These are phyloP conservation scores for Durusdinium trenchii DNA, from an alignment of 73 alveolate genomes.

Conservation along the genomic window DNA sequence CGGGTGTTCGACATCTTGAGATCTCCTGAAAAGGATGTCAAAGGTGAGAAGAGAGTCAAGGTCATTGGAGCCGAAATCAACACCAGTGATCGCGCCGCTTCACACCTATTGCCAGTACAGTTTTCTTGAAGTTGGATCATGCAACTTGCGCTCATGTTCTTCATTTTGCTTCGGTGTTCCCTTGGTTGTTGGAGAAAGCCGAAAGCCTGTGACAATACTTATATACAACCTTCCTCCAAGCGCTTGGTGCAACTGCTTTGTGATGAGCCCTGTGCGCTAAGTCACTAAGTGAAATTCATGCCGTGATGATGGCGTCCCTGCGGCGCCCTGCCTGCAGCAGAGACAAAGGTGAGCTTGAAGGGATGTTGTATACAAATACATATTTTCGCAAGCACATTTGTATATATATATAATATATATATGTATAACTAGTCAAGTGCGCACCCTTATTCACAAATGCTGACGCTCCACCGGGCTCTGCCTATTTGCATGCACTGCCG, in stretches of 20 bases:
- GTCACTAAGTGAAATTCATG: neutral
- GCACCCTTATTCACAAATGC: neutral
- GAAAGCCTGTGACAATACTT: neutral
- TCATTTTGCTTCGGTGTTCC: too few species aligned
- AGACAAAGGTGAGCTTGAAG: neutral
- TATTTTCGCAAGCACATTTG: too few species aligned
- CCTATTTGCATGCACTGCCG: neutral
- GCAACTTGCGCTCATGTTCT: too few species aligned
- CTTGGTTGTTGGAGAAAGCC: neutral
- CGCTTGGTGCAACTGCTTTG: neutral
- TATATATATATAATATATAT: too few species aligned
- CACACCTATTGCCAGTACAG: too few species aligned
- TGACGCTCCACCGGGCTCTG: neutral
- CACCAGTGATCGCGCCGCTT: too few species aligned
- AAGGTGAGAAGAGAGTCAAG: too few species aligned
- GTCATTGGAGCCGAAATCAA: too few species aligned
- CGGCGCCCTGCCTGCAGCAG: too few species aligned
- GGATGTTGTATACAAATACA: neutral
- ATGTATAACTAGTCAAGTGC: neutral
- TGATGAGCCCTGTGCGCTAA: neutral
- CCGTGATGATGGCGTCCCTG: neutral
- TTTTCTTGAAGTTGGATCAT: too few species aligned
- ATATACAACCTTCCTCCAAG: neutral
- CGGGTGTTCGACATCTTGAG: too few species aligned
- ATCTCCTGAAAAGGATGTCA: too few species aligned